phyloP scores from a whole-genome alignment of 768 basidiomycete genomes.

The Trametes cubensis region DNA sequence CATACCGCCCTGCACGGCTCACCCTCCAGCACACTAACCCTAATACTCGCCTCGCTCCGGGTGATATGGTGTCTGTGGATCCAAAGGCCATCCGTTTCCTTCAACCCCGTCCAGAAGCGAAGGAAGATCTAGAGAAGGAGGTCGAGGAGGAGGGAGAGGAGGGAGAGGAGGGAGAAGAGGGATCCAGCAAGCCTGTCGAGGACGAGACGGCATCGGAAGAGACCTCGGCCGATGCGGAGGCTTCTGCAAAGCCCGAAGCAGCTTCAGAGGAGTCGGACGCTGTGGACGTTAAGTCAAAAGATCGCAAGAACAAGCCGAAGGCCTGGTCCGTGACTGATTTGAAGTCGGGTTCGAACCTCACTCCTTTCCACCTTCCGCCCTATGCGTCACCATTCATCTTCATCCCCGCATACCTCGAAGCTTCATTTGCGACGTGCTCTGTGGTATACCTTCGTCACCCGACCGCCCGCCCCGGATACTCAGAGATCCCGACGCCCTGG shows the following conservation, averaged over 20 bases:
- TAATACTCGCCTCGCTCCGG: slow-evolving; percentile 87
- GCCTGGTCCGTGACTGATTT: slow-evolving; percentile 7
- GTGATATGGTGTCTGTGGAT: slow-evolving; percentile 92
- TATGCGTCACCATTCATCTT: slow-evolving; percentile 92
- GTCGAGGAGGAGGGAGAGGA: no score
- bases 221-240: slow-evolving; percentile 17
- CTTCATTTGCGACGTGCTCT: slow-evolving; percentile 86
- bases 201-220: slow-evolving; percentile 23
- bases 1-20: neutral
- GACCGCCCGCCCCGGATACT: slow-evolving; percentile 93
- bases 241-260: slow-evolving; percentile 27
- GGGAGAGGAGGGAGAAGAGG: no score
- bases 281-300: neutral
- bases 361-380: slow-evolving; percentile 82
- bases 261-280: slow-evolving; percentile 10
- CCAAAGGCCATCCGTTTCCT: slow-evolving; percentile 80
- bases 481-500: slow-evolving; percentile 94
- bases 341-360: slow-evolving; percentile 38
- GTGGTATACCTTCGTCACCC: slow-evolving; percentile 94
- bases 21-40: slow-evolving; percentile 71
- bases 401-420: slow-evolving; percentile 89
- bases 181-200: slow-evolving; percentile 8
- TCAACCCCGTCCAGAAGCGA: slow-evolving; percentile 36
- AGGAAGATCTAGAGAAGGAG: slow-evolving; percentile 21
- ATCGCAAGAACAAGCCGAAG: slow-evolving; percentile 13